Conservation (phyloP, 306 rosid genomes). For the Sicyos edulis region DNA sequence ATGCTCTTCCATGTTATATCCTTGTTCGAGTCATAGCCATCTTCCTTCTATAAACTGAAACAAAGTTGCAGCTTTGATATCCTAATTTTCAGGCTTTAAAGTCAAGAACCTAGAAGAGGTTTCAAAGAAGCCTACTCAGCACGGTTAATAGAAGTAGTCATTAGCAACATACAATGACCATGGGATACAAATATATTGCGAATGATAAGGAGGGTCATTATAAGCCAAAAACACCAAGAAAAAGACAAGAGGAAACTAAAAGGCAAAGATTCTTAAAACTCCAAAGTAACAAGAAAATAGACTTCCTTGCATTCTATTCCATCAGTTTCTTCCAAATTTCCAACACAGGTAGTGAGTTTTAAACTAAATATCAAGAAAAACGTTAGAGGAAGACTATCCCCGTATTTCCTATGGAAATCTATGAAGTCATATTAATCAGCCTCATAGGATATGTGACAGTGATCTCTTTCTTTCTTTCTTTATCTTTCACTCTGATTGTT, state of each 20-base stretch:
- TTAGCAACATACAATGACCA: background rate
- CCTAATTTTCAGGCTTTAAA: background rate
- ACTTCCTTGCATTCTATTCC: background rate
- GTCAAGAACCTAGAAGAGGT: background rate
- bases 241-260: background rate
- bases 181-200: too few species aligned
- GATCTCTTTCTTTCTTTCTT: background rate
- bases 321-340: background rate
- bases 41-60: too few species aligned
- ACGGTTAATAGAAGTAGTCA: background rate
- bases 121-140: too few species aligned
- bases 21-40: background rate
- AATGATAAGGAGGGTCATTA: too few species aligned
- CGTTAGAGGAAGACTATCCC: background rate
- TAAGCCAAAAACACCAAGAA: too few species aligned
- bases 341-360: background rate
- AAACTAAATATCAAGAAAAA: too few species aligned
- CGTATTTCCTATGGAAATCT: background rate
- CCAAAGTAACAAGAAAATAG: background rate
- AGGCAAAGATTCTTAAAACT: background rate
- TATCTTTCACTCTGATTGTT: background rate
- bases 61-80: too few species aligned
- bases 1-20: background rate
- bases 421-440: too few species aligned
- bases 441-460: background rate